These are phyloP conservation scores for Penicillium sp. DNA, from an alignment of 2,329 filamentous ascomycete genomes.

Conservation along the genomic window DNA sequence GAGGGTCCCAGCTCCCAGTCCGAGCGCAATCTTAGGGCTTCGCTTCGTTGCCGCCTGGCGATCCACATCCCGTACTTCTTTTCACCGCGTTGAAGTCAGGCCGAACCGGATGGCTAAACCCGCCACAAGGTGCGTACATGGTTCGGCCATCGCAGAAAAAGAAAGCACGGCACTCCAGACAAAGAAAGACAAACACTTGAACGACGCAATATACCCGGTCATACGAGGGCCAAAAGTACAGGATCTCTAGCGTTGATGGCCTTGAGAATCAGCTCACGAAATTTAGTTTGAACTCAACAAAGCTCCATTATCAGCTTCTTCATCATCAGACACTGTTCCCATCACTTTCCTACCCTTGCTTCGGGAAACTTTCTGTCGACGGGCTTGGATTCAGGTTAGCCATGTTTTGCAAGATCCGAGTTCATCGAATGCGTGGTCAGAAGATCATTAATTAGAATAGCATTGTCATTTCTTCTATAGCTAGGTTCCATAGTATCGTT, in stretches of 20 bases:
- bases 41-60: neutral
- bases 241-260: neutral
- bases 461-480: no score
- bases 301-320: neutral
- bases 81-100: no score
- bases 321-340: neutral
- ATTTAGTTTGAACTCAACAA: neutral
- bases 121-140: neutral
- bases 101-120: no score
- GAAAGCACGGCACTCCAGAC: no score
- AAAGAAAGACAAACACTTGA: no score
- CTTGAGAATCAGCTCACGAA: neutral
- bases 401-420: neutral
- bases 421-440: constrained; percentile 20
- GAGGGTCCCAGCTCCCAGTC: neutral
- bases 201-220: no score
- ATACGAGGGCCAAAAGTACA: no score
- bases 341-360: neutral
- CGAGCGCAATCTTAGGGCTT: neutral
- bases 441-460: no score
- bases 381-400: neutral
- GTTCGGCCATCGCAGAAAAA: neutral
- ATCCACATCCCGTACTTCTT: neutral
- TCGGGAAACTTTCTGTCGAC: neutral
- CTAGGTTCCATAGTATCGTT: no score